These are phyloP conservation scores for Tulasnella sp. DNA, from an alignment of 768 basidiomycete species.

Conservation along the genomic window DNA sequence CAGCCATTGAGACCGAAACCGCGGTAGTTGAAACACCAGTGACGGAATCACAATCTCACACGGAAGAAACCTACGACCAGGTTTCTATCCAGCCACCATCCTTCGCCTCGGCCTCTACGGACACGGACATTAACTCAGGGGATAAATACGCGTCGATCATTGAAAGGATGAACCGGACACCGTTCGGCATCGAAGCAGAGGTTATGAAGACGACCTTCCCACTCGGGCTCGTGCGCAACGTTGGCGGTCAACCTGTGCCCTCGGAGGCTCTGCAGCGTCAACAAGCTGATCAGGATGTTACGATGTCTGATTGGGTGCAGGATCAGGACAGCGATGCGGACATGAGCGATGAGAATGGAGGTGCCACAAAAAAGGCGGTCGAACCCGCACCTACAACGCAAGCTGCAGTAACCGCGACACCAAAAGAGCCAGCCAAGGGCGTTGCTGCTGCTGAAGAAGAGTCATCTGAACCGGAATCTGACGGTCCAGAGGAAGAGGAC, in stretches of 20 bases:
- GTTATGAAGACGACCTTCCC: background rate
- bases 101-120: background rate
- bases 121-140: background rate
- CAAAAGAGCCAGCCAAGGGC: background rate
- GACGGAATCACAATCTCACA: background rate
- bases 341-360: background rate
- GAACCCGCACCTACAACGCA: background rate
- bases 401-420: background rate
- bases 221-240: background rate
- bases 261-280: conserved; percentile 5
- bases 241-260: background rate
- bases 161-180: background rate
- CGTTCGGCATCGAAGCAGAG: conserved; percentile 1
- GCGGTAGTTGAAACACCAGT: background rate
- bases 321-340: conserved; percentile 17
- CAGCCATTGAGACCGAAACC: background rate
- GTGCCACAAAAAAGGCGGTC: background rate
- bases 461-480: background rate
- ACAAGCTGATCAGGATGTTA: background rate
- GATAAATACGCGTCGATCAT: background rate
- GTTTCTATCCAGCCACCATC: background rate
- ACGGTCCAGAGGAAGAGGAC: conserved; percentile 1
- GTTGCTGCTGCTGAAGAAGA: background rate
- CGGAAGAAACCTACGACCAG: background rate
- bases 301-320: conserved; percentile 15